phyloP scores from a whole-genome alignment of 2,329 filamentous ascomycete species.

The Dactylellina cionopaga region DNA sequence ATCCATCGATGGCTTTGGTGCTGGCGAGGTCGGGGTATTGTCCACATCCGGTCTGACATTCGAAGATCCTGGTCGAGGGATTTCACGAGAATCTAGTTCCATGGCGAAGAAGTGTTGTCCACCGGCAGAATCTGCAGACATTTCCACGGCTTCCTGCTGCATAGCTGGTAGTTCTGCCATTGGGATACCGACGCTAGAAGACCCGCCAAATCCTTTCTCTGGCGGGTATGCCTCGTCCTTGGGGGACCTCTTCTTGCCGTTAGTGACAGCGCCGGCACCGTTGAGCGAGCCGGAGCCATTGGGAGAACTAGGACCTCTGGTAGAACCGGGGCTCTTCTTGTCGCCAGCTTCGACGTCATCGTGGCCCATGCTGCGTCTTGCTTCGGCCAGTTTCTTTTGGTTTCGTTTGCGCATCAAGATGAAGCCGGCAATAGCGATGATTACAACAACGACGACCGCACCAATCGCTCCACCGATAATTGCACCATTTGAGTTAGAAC shows the following conservation, averaged over 20 bases:
- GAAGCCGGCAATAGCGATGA: constrained; percentile 28
- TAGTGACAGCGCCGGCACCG: constrained; percentile 12
- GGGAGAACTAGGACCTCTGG: too few species aligned
- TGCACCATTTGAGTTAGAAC: constrained; percentile 34
- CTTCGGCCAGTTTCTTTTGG: constrained; percentile 44
- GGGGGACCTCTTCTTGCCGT: constrained; percentile 3
- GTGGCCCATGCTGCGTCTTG: constrained; percentile 3
- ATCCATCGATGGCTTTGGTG: constrained; percentile 8
- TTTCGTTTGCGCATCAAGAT: constrained; percentile 51
- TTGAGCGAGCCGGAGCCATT: neutral
- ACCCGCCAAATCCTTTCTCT: neutral
- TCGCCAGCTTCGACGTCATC: constrained; percentile 38
- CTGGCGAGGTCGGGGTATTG: constrained; percentile 18
- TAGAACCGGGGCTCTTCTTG: too few species aligned
- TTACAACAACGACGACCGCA: constrained; percentile 36
- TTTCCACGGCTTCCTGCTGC: constrained; percentile 44
- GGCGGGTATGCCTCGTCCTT: constrained; percentile 17
- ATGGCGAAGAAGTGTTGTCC: constrained; percentile 44
- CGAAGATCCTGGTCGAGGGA: constrained; percentile 29
- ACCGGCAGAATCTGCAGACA: constrained; percentile 1
- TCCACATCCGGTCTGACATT: constrained; percentile 42
- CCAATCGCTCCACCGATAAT: constrained; percentile 45
- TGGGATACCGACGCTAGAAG: constrained; percentile 6
- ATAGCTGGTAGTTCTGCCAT: constrained; percentile 40
- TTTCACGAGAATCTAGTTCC: constrained; percentile 49